Evolutionary conservation across 2,329 filamentous ascomycete species (phyloP).

Genomic region (Trichoderma polysporum): DNA sequence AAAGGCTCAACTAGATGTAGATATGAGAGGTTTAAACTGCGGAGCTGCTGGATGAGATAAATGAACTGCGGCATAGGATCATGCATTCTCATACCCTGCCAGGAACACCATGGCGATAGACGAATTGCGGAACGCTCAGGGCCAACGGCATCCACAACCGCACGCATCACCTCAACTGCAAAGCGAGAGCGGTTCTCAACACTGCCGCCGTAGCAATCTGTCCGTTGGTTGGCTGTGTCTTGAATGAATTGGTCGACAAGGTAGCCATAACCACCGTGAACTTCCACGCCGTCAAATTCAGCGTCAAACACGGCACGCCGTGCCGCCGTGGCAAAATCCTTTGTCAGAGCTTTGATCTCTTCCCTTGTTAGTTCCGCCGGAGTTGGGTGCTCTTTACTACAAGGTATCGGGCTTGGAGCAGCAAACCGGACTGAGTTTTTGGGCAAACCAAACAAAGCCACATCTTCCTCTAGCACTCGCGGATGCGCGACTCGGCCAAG

Average conservation of each 20-base stretch:
- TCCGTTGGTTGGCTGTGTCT: neutral
- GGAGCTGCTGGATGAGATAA: conserved; percentile 3
- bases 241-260: neutral
- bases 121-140: neutral
- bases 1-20: neutral
- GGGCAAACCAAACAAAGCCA: neutral
- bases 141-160: neutral
- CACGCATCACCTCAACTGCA: neutral
- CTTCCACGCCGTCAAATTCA: neutral
- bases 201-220: neutral
- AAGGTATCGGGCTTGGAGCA: neutral
- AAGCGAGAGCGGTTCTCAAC: conserved; percentile 3
- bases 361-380: neutral
- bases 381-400: neutral
- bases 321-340: neutral
- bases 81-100: neutral
- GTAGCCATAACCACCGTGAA: neutral
- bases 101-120: neutral
- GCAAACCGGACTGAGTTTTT: neutral
- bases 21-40: neutral
- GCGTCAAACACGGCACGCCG: neutral
- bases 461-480: neutral
- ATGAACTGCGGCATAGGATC: neutral
- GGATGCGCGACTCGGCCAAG: neutral
- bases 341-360: neutral